Evolutionary conservation across 2,329 filamentous ascomycete species (phyloP).

Genomic region (Alternaria rosae): DNA sequence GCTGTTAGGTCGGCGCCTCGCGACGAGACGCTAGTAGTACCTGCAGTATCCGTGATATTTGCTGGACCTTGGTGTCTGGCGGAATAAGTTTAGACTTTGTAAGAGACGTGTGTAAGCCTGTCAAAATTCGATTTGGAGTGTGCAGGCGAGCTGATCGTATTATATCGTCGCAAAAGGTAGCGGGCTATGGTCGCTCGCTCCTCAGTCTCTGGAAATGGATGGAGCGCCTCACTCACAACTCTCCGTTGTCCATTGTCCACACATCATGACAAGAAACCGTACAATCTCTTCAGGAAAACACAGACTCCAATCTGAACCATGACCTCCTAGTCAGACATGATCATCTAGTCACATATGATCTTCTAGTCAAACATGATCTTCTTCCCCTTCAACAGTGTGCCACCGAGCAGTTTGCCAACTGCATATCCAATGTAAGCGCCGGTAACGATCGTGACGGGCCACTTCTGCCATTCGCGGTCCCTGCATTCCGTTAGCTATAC

Average conservation of each 20-base stretch:
- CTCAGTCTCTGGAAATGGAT: neutral
- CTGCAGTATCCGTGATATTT: neutral
- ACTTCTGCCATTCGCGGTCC: constrained; percentile 98
- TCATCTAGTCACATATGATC: neutral
- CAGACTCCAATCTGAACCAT: neutral
- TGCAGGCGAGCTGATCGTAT: neutral
- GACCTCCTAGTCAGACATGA: constrained; percentile 2
- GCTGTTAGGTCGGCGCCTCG: neutral
- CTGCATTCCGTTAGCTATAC: constrained; percentile 40
- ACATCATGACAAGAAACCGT: neutral
- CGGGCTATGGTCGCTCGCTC: neutral
- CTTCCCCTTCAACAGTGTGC: constrained; percentile 57
- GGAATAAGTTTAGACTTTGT: too few relatives aligned
- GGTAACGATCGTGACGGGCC: constrained; percentile 89
- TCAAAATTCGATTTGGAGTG: neutral
- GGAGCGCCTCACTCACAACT: neutral
- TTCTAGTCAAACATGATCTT: constrained; percentile 54
- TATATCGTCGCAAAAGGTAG: neutral
- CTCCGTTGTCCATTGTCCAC: neutral
- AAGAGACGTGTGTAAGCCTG: neutral
- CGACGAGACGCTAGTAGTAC: neutral
- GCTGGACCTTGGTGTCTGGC: neutral
- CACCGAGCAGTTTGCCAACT: constrained; percentile 69
- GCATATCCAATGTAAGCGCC: constrained; percentile 83
- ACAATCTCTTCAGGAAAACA: neutral